Evolutionary conservation across 768 basidiomycete genomes (phyloP), one percentile per base, ranked within the genome.

Genomic region (Boletus barrowsii): DNA sequence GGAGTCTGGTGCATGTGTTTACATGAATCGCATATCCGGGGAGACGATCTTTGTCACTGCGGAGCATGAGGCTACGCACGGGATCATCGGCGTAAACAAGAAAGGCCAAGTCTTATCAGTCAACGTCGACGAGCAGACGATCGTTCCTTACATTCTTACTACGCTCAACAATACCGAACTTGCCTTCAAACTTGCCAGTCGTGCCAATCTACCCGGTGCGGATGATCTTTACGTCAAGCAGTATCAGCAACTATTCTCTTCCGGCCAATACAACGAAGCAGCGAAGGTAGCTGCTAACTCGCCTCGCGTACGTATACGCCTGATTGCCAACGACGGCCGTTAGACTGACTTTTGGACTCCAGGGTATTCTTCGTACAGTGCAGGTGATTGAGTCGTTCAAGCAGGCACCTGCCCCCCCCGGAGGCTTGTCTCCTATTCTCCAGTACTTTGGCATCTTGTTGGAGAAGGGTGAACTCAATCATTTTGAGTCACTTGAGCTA

Each of bases 11-110:
- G 87, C 92, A 42, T 98, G 97, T 75, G 85, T 99, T 55, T 99
- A 98, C 79, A 99, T 99, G 97, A 99, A 99, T 81, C 90, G 97
- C 60, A 99, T 99, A 70, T 94, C 92, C 41, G 96, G 97, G 33
- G 97, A 99, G 77, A 98, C 97, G 33, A 98, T 99, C 69, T 99
- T 99, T 69, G 94, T 97, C 42, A 98, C 97, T 13, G 92, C 96
- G 33, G 95, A 98, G 66, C 93, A 98, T 66, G 95, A 98, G 71
- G 83, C 86, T 17, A 86, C 87, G 4, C 83, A 93, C 67, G 97
- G 97, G 76, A 97, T 99, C 72, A 93, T 99, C 59, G 96, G 96
- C 61, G 94, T 99, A 68, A 99, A 99, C 83, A 92, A 96, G 82
- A 98, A 98, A 75, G 97, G 97, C 32, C 97, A 99, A 73, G 93